Conservation (phyloP, 2,329 filamentous ascomycete species). For the Cryphonectria carpinicola region DNA sequence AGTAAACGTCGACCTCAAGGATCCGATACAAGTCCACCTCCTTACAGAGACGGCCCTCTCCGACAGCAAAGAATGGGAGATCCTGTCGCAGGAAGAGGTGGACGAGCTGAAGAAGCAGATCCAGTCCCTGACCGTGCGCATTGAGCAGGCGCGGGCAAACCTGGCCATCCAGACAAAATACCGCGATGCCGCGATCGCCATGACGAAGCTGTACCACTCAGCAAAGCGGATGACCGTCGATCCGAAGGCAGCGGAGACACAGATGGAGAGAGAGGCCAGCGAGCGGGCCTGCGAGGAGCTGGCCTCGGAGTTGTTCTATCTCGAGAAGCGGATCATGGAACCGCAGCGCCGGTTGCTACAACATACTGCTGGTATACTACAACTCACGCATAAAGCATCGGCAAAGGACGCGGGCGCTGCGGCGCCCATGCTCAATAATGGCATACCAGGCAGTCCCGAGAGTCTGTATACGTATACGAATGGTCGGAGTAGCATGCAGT, state of each 20-base stretch:
- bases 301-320: conserved; percentile 74
- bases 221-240: conserved; percentile 53
- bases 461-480: conserved; percentile 73
- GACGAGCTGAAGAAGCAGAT: conserved; percentile 90
- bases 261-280: conserved; percentile 74
- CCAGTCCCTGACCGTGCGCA: conserved; percentile 70
- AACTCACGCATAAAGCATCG: conserved; percentile 83
- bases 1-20: conserved; percentile 63
- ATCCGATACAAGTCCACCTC: conserved; percentile 83
- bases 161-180: conserved; percentile 91
- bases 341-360: conserved; percentile 78
- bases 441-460: conserved; percentile 75
- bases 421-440: conserved; percentile 53
- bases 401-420: conserved; percentile 58
- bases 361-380: conserved; percentile 90
- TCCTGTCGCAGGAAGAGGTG: conserved; percentile 89
- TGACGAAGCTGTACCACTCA: conserved; percentile 74
- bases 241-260: conserved; percentile 61
- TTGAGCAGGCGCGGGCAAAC: conserved; percentile 81
- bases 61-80: conserved; percentile 83
- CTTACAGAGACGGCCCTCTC: conserved; percentile 91
- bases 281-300: conserved; percentile 85
- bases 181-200: conserved; percentile 86
- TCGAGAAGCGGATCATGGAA: conserved; percentile 77
- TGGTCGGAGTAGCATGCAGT: conserved; percentile 61